Base-by-base conservation (phyloP, 805 yeast genomes). In the Wickerhamiella cacticola region DNA sequence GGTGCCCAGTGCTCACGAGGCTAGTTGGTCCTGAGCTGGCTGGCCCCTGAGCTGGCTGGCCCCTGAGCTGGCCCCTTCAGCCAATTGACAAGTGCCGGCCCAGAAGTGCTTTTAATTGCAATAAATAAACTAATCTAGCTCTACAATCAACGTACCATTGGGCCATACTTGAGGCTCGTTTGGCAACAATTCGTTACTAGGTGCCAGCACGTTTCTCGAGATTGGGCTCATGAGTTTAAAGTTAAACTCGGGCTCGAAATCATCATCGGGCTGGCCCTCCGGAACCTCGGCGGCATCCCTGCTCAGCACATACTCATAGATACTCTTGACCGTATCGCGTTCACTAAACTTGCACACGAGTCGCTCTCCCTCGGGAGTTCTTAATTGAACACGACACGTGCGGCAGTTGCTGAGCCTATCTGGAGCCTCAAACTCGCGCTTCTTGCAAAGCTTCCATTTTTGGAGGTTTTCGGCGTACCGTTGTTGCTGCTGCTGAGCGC, bases 281-380 rank as follows among this genome's bases (percentile, higher is more conserved):
- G 8, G 9, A 13, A 6, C 25, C 7, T 23, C 24, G 19, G 13
- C 6, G 16, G 25, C 45, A 4, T 25, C 41, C 3, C 62, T 55
- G 52, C 80, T 66, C 53, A 83, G 94, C 15, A 79, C 82, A 57
- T 69, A 79, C 8, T 87, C 82, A 59, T 79, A 81, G 12, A 89
- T 64, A 46, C 82, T 87, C 48, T 75, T 78, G 1, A 85, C 62
- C 1, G 70, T 57, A 12, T 68, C 65, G 23, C 65, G 59, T 12
- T 73, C 70, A 39, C 66, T 59, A 51, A 85, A 68, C 58, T 72
- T 59, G 55, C 75, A 61, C 6, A 72, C 66, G 0, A 76, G 59
- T 50, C 96, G 72, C 43, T 68, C 68, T 2, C 94, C 94, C 50
- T 69, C 65, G 1, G 73, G 72, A 35, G 84, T 59, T 53, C 89